Evolutionary conservation across 2,329 filamentous ascomycete species (phyloP), one percentile per base, ranked within the genome.

Genomic region (Arachnomyces sp.): DNA sequence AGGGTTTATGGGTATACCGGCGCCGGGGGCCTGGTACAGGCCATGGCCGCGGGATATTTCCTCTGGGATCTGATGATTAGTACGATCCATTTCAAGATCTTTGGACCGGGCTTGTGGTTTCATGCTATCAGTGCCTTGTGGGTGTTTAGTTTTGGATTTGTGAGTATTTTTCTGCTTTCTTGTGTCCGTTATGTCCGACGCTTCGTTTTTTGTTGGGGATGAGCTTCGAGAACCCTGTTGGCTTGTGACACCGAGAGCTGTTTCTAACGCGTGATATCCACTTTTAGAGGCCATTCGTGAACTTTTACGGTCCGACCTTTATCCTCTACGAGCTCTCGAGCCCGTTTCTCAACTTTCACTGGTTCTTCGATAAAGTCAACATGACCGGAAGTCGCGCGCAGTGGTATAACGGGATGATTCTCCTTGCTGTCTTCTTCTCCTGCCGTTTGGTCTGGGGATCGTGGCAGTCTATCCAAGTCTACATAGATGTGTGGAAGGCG

Each of bases 331-430:
- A 82, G 55, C 73, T 82, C 48, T 79, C 75, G 31, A 74, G 71
- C 45, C 78, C 78, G 7, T 81, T 81, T 58, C 68, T 81, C 46
- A 82, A 82, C 59, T 73, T 81, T 55, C 78, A 82, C 64, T 82
- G 78, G 78, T 81, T 82, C 66, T 76, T 76, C 54, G 78, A 82
- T 56, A 82, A 82, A 61, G 65, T 81, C 56, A 71, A 74, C 56
- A 72, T 80, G 62, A 82, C 78, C 3, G 78, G 78, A 38, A 73
- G 71, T 36, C 68, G 65, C 36, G 56, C 75, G 16, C 78, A 82
- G 55, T 76, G 77, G 63, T 73, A 79, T 55, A 81, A 81, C 53
- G 77, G 77, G 51, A 74, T 78, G 54, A 43, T 72, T 13, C 69
- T 81, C 9, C 71, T 80, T 36, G 50, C 55, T 31, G 72, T 71